Conservation (phyloP, 1,139 yeast genomes). For the Sugiyamaella xylanicola region DNA sequence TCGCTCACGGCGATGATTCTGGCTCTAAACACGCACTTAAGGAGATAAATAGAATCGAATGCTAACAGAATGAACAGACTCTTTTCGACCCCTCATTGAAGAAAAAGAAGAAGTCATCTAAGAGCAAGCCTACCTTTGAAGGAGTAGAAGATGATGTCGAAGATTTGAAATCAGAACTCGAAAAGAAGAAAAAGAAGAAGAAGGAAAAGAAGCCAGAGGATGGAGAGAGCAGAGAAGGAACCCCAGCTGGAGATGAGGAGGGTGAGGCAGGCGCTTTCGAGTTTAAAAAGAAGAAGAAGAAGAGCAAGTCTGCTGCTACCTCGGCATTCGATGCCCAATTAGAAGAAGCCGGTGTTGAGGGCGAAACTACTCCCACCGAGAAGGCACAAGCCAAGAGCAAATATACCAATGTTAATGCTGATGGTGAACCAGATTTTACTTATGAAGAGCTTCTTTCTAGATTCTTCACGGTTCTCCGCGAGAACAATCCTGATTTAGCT, state of each 20-base stretch:
- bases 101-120: conserved; percentile 79
- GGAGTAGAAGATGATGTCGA: conserved; percentile 37
- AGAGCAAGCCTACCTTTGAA: conserved; percentile 44
- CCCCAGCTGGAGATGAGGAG: conserved; percentile 33
- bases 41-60: no score
- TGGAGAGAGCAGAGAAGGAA: conserved; percentile 51
- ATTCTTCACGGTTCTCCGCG: conserved; percentile 81
- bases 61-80: conserved; percentile 3
- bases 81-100: conserved; percentile 48
- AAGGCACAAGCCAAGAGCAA: conserved; percentile 36
- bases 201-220: conserved; percentile 49
- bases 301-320: conserved; percentile 60
- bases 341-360: conserved; percentile 79
- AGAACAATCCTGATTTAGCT: conserved; percentile 96
- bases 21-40: no score
- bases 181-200: conserved; percentile 43
- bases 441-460: conserved; percentile 78
- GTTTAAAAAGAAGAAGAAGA: conserved; percentile 81
- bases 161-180: conserved; percentile 16
- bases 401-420: conserved; percentile 36
- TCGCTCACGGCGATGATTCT: no score
- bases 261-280: conserved; percentile 64
- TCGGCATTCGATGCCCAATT: conserved; percentile 88
- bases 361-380: conserved; percentile 41
- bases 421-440: conserved; percentile 61